Conservation (phyloP, 2,329 filamentous ascomycete species). For the Madurella mycetomatis region DNA sequence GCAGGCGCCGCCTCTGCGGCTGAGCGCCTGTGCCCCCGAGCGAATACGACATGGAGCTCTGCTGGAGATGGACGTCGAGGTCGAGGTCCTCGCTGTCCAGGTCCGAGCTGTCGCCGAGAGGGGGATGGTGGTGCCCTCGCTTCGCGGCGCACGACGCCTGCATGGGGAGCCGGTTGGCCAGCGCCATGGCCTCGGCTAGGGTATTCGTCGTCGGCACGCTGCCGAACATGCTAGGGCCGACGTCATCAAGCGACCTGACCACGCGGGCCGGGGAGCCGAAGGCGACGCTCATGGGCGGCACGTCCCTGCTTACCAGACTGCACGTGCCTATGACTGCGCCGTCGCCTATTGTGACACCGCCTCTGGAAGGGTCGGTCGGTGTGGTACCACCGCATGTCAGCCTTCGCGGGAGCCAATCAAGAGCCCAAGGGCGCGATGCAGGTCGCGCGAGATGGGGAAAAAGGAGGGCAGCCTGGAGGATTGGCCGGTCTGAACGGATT, state of each 20-base stretch:
- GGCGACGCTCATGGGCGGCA: conserved; percentile 27
- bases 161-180: conserved; percentile 13
- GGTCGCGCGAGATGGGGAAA: not conserved
- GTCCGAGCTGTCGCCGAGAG: not conserved
- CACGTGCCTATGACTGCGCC: conserved; percentile 31
- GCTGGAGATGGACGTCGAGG: not conserved
- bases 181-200: conserved; percentile 16
- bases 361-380: conserved; percentile 15
- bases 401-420: not conserved
- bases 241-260: conserved; percentile 11
- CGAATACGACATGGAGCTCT: not conserved
- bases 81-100: conserved; percentile 3
- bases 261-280: conserved; percentile 29
- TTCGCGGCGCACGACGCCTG: not conserved
- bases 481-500: too few relatives aligned
- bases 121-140: not conserved
- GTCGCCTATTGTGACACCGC: conserved; percentile 29
- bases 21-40: not conserved
- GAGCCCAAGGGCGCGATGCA: not conserved
- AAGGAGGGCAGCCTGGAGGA: too few relatives aligned
- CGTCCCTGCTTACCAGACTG: conserved; percentile 27
- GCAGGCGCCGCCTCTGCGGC: not conserved
- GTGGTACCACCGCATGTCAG: not conserved
- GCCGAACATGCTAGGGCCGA: conserved; percentile 6
- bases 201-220: not conserved